Evolutionary conservation across 2,329 filamentous ascomycete genomes (phyloP).

Genomic region (Hymenoscyphus fraxineus): DNA sequence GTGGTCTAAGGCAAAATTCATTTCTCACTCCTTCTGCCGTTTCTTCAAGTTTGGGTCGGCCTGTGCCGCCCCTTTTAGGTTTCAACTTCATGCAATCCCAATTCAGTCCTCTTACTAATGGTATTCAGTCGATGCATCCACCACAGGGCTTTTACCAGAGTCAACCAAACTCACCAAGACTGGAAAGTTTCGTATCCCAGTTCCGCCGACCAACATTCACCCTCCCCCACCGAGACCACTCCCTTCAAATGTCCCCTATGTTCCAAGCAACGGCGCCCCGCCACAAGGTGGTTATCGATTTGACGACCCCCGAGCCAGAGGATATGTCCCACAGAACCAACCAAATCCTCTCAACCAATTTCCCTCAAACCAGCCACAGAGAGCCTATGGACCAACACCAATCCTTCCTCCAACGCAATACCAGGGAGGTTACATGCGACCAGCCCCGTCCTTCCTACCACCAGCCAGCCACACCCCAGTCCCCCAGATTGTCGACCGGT

Average conservation of each 20-base stretch:
- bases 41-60: not conserved
- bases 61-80: not conserved
- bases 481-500: not conserved
- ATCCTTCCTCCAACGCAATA: slow-evolving; percentile 4
- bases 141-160: not conserved
- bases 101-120: not conserved
- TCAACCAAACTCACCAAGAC: not conserved
- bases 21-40: not conserved
- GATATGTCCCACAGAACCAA: not conserved
- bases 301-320: not conserved
- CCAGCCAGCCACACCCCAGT: not conserved
- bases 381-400: not conserved
- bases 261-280: not conserved
- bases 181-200: not conserved
- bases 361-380: not conserved
- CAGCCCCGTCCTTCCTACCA: not conserved
- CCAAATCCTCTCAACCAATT: not conserved
- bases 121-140: not conserved
- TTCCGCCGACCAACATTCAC: not conserved
- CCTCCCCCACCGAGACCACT: not conserved
- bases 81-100: not conserved
- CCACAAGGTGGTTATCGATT: not conserved
- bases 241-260: not conserved
- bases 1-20: not conserved
- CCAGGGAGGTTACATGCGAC: slow-evolving; percentile 8